Conservation (phyloP, 768 basidiomycete species). For the Mycena vulgaris region DNA sequence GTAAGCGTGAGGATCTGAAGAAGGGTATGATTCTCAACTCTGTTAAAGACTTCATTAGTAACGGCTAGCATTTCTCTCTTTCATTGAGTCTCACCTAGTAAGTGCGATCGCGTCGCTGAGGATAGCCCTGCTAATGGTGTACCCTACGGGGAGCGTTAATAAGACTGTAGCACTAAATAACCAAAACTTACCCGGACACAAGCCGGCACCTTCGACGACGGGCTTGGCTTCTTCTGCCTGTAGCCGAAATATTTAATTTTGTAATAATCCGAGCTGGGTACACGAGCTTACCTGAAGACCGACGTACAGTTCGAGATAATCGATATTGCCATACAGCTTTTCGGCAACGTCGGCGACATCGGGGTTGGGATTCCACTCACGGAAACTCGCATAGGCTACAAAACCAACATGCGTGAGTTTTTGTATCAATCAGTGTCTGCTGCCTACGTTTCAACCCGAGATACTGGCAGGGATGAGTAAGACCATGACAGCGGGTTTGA, state of each 20-base stretch:
- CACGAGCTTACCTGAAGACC: conserved; percentile 58
- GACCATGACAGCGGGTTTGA: neutral
- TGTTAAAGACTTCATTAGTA: too few species aligned
- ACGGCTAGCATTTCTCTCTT: too few species aligned
- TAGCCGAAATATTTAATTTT: neutral
- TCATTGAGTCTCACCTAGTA: conserved; percentile 67
- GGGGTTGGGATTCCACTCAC: conserved; percentile 86
- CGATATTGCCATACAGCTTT: conserved; percentile 82
- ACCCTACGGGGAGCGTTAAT: conserved; percentile 59
- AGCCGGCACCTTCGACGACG: conserved; percentile 82
- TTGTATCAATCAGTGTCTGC: neutral
- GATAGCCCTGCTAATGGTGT: conserved; percentile 89
- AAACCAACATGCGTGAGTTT: neutral
- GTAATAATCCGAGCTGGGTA: neutral
- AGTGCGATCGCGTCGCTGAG: conserved; percentile 90
- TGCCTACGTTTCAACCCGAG: conserved; percentile 81
- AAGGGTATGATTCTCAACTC: too few species aligned
- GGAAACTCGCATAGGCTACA: conserved; percentile 76
- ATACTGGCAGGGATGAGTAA: conserved; percentile 57
- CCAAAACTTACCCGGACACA: conserved; percentile 77
- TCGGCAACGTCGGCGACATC: conserved; percentile 81
- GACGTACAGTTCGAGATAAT: conserved; percentile 86
- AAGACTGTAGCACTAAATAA: neutral
- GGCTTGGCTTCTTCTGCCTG: conserved; percentile 87
- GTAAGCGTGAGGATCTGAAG: neutral